Conservation (phyloP, 2,329 filamentous ascomycete species). For the Colletotrichum somersetense region DNA sequence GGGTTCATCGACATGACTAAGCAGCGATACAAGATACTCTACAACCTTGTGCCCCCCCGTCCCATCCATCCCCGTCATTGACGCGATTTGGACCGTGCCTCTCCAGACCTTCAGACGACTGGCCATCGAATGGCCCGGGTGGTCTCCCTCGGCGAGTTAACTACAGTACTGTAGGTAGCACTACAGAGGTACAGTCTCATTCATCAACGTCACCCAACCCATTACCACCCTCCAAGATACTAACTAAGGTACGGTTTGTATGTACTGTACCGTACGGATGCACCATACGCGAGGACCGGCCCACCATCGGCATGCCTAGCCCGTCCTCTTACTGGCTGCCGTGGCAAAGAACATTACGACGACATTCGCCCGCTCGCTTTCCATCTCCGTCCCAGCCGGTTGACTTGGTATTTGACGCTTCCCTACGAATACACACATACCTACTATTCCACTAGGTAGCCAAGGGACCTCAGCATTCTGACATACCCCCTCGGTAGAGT, state of each 20-base stretch:
- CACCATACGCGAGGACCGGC: not conserved
- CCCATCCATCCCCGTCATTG: not conserved
- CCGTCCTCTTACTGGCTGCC: slow-evolving; percentile 19
- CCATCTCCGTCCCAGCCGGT: not conserved
- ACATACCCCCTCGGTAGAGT: slow-evolving; percentile 12
- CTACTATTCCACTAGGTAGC: not conserved
- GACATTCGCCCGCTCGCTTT: slow-evolving; percentile 19
- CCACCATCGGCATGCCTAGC: slow-evolving; percentile 20
- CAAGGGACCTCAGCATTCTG: not conserved
- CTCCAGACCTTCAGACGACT: slow-evolving; percentile 14
- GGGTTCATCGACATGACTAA: not conserved
- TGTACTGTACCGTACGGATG: no score
- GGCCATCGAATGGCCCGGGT: not conserved
- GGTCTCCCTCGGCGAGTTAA: not conserved
- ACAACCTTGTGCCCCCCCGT: slow-evolving; percentile 7
- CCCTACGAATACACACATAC: not conserved
- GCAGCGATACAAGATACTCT: not conserved
- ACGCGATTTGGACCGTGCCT: not conserved
- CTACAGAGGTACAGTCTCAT: no score
- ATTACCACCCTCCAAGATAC: not conserved
- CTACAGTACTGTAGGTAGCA: no score
- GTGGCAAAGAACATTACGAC: slow-evolving; percentile 33
- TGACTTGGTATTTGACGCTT: not conserved
- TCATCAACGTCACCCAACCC: not conserved
- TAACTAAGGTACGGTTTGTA: no score